Conservation (phyloP, 768 basidiomycete species). For the Tephrocybe sp. region DNA sequence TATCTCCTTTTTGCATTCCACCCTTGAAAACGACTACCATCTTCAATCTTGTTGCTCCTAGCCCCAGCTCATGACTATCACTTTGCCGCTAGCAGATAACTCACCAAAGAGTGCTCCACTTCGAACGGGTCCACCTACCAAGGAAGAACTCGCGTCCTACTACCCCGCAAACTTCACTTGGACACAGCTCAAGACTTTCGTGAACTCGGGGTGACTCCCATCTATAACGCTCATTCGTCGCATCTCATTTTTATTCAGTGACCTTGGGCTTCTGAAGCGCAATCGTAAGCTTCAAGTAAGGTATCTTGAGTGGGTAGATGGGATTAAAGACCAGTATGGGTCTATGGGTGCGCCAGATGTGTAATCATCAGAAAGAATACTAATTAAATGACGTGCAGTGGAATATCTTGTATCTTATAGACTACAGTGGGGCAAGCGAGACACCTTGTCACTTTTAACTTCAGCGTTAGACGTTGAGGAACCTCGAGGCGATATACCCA, state of each 20-base stretch:
- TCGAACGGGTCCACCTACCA: constrained; percentile 63
- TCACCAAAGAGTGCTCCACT: constrained; percentile 32
- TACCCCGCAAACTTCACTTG: constrained; percentile 80
- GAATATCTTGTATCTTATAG: constrained; percentile 68
- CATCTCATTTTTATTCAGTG: constrained; percentile 37
- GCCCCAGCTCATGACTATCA: constrained; percentile 4
- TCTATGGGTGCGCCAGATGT: constrained; percentile 49
- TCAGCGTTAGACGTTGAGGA: constrained; percentile 43
- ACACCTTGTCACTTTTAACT: constrained; percentile 57
- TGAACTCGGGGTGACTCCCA: constrained; percentile 66
- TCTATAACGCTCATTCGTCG: background rate
- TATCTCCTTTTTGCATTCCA: background rate
- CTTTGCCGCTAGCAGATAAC: constrained; percentile 3
- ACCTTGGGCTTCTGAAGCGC: constrained; percentile 77
- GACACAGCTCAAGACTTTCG: constrained; percentile 70
- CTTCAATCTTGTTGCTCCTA: background rate
- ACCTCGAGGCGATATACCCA: constrained; percentile 7
- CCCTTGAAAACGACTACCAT: background rate
- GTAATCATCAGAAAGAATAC: background rate
- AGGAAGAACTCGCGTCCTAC: constrained; percentile 59
- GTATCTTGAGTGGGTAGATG: constrained; percentile 58
- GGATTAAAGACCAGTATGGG: constrained; percentile 58
- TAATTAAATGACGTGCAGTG: constrained; percentile 33
- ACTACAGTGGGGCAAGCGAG: constrained; percentile 73
- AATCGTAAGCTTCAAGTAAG: constrained; percentile 65